Conservation (phyloP, 2,329 filamentous ascomycete species). For the Fusarium albidum region DNA sequence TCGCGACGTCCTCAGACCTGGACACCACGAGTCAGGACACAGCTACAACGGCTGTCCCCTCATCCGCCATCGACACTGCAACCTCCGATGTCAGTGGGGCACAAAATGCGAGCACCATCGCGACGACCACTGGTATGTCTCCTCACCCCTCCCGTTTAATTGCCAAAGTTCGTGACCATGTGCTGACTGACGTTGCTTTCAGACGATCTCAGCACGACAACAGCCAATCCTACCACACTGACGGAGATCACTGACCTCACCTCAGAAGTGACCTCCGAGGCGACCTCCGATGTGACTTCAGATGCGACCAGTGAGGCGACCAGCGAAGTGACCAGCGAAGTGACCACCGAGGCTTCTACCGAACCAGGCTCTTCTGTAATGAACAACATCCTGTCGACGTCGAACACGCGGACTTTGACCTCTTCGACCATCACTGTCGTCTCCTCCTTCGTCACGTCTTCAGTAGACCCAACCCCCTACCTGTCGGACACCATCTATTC, state of each 20-base stretch:
- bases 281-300: conserved; percentile 23
- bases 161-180: conserved; percentile 21
- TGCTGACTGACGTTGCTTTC: conserved; percentile 26
- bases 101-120: conserved; percentile 19
- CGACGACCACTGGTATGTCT: conserved; percentile 35
- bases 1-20: conserved; percentile 22
- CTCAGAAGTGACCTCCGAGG: conserved; percentile 19
- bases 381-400: conserved; percentile 18
- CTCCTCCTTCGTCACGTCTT: conserved; percentile 29
- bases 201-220: conserved; percentile 31
- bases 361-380: conserved; percentile 11
- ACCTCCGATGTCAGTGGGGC: conserved; percentile 25
- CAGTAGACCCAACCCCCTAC: conserved; percentile 20
- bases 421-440: conserved; percentile 33
- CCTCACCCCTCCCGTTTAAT: conserved; percentile 19
- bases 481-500: conserved; percentile 28
- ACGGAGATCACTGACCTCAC: conserved; percentile 29
- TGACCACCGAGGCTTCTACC: conserved; percentile 18
- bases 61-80: conserved; percentile 27
- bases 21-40: conserved; percentile 28
- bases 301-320: conserved; percentile 7
- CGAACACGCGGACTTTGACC: conserved; percentile 19
- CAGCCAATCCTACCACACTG: conserved; percentile 23
- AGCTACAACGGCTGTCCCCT: conserved; percentile 23
- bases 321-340: conserved; percentile 16